phyloP scores from a whole-genome alignment of 164 flowering plant genomes.

The Magnolia officinalis region DNA sequence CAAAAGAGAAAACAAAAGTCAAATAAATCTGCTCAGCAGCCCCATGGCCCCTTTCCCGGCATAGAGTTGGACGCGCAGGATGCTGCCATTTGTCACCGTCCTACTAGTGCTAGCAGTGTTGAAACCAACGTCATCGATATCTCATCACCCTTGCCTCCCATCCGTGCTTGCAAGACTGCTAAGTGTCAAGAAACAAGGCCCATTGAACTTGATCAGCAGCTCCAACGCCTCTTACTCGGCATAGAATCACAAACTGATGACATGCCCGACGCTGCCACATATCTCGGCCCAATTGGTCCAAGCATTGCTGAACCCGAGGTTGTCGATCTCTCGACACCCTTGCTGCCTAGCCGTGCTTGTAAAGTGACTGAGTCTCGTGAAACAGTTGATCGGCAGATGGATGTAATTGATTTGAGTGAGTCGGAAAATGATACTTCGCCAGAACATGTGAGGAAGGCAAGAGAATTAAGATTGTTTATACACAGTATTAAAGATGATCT shows the following conservation, averaged over 20 bases:
- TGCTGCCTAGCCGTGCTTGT: constrained; percentile 30
- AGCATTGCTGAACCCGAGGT: constrained; percentile 24
- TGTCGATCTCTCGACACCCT: constrained; percentile 76
- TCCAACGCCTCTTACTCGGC: constrained; percentile 38
- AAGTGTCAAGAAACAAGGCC: constrained; percentile 19
- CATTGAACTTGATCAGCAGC: background rate
- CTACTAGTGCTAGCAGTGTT: background rate
- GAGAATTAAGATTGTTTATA: constrained; percentile 60
- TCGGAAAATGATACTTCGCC: constrained; percentile 64
- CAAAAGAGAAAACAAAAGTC: constrained; percentile 5
- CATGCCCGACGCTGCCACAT: background rate
- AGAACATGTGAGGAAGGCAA: constrained; percentile 53
- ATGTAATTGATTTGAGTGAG: constrained; percentile 60
- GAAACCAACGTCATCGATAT: constrained; percentile 59
- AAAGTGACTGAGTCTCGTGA: constrained; percentile 24
- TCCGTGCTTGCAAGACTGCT: constrained; percentile 18
- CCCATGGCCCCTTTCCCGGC: constrained; percentile 20
- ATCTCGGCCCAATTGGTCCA: background rate
- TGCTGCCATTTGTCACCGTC: background rate
- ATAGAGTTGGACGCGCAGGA: background rate
- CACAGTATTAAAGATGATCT: constrained; percentile 24
- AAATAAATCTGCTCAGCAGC: constrained; percentile 45
- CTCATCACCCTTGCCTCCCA: constrained; percentile 58
- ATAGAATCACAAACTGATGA: constrained; percentile 34
- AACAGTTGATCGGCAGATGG: constrained; percentile 21